Evolutionary conservation across 352 stramenopile species (phyloP), one percentile per base, ranked within the genome.

Genomic region (Globisporangium canariense): DNA sequence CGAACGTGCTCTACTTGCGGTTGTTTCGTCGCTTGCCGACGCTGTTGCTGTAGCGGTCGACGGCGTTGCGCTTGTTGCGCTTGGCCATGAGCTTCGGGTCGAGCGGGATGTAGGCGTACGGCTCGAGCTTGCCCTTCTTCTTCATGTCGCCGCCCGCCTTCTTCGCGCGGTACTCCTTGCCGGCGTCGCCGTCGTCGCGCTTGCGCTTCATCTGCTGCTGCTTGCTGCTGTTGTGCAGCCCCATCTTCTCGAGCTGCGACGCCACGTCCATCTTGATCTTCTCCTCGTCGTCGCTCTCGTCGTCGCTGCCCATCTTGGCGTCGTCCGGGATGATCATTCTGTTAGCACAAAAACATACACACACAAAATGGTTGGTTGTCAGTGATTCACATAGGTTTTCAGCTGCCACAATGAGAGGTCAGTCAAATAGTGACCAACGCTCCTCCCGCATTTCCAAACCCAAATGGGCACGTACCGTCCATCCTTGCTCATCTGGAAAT

Each of bases 51-150:
- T 93, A 96, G 58, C 79, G 82, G 60, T 78, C 81, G 55, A 96
- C 86, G 18, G 85, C 88, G 50, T 71, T 79, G 64, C 85, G 83
- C 69, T 93, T 94, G 80, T 94, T 93, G 68, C 86, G 83, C 73
- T 91, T 93, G 61, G 86, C 85, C 88, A 96, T 98, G 50, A 97
- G 81, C 70, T 98, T 98, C 18, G 93, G 93, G 79, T 99, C 93
- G 51, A 99, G 78, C 58, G 96, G 96, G 65, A 99, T 98, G 81
- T 98, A 99, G 9, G 97, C 96, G 75, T 98, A 99, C 58, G 97
- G 97, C 71, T 99, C 96, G 34, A 98, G 92, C 78, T 98, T 98
- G 73, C 90, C 91, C 88, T 99, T 98, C 73, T 97, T 98, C 79
- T 96, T 98, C 32, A 98, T 84, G 76, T 99, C 97, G 57, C 97